Conservation (phyloP, 2,329 filamentous ascomycete species). For the Aspergillus quadricinctus region DNA sequence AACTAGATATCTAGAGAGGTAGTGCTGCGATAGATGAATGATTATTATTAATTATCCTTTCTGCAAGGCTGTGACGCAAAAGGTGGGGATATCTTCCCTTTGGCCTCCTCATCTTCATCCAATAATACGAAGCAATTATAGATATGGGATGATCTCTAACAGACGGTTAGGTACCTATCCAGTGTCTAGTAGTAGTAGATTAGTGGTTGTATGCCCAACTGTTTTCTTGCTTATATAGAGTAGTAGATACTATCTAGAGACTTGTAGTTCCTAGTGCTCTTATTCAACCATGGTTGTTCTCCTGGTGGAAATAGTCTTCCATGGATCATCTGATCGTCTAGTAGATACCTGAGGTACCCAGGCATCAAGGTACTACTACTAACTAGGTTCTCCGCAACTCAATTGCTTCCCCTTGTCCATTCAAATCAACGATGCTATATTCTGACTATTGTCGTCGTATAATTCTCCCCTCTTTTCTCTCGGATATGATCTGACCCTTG, state of each 20-base stretch:
- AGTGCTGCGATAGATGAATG: background rate
- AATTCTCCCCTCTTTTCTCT: background rate
- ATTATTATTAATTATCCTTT: background rate
- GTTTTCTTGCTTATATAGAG: background rate
- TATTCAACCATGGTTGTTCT: constrained; percentile 4
- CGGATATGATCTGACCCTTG: too few relatives aligned
- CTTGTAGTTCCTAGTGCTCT: background rate
- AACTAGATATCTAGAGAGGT: background rate
- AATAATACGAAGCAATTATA: background rate
- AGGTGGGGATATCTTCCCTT: background rate
- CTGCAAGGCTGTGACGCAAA: background rate
- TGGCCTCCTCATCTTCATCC: background rate
- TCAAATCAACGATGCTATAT: background rate
- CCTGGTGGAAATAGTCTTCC: background rate
- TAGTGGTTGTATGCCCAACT: background rate
- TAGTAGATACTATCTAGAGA: background rate
- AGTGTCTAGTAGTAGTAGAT: too few relatives aligned
- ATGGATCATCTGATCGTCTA: background rate
- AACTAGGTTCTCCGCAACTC: background rate
- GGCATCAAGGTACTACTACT: too few relatives aligned
- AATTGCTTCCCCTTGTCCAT: background rate
- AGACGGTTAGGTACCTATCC: background rate
- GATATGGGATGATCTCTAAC: background rate
- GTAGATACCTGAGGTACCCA: background rate
- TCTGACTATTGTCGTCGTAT: background rate